phyloP scores from a whole-genome alignment of 2,329 filamentous ascomycete species.

The Fusarium sp. region DNA sequence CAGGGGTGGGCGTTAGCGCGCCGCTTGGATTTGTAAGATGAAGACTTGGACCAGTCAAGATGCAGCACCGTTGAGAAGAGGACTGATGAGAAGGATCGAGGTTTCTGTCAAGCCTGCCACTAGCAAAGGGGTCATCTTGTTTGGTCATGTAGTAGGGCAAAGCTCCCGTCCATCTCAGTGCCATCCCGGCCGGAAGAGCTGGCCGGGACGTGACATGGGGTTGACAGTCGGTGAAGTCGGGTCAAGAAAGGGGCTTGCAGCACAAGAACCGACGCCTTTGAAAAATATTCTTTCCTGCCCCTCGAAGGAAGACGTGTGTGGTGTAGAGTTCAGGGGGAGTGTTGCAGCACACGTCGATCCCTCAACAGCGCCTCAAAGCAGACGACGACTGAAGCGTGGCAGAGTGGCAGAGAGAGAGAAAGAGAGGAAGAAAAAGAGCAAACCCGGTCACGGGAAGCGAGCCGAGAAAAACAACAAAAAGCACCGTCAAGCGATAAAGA shows the following conservation, averaged over 20 bases:
- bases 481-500: neutral
- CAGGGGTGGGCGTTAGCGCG: constrained; percentile 39
- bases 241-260: constrained; percentile 32
- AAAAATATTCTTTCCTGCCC: constrained; percentile 15
- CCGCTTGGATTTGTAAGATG: constrained; percentile 32
- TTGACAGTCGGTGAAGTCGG: constrained; percentile 27
- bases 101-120: constrained; percentile 22
- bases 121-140: constrained; percentile 22
- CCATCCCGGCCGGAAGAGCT: neutral
- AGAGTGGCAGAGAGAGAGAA: too few relatives aligned
- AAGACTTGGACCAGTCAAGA: constrained; percentile 23
- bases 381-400: too few relatives aligned
- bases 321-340: constrained; percentile 37
- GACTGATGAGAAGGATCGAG: constrained; percentile 17
- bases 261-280: neutral
- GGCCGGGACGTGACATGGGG: constrained; percentile 17
- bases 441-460: too few relatives aligned
- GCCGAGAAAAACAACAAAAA: too few relatives aligned
- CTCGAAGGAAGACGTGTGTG: constrained; percentile 18
- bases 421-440: too few relatives aligned
- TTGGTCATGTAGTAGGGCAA: constrained; percentile 3
- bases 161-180: constrained; percentile 13
- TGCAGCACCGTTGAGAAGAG: constrained; percentile 17
- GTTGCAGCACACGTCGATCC: constrained; percentile 37
- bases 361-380: constrained; percentile 30